Evolutionary conservation across 2,329 filamentous ascomycete species (phyloP).

Genomic region (Penicillium sp.): DNA sequence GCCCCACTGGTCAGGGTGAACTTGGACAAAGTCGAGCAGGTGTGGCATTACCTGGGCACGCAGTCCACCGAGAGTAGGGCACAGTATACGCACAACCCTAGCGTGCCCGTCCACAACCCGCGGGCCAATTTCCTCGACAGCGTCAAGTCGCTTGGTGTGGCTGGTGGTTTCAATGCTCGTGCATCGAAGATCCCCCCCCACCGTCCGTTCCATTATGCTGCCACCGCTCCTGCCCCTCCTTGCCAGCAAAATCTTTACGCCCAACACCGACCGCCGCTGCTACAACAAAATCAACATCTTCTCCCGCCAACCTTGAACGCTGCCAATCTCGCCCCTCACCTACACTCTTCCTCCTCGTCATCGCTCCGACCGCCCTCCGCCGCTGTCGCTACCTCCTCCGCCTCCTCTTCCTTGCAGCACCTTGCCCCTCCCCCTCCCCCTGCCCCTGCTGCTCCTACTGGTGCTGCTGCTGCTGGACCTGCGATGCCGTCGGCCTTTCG

Average conservation of each 20-base stretch:
- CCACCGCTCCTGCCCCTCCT: slow-evolving; percentile 35
- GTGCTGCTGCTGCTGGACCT: slow-evolving; percentile 44
- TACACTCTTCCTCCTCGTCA: slow-evolving; percentile 20
- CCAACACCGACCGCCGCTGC: slow-evolving; percentile 24
- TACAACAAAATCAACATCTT: slow-evolving; percentile 21
- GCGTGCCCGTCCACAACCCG: slow-evolving; percentile 55
- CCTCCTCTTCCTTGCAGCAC: slow-evolving; percentile 38
- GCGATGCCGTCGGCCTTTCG: slow-evolving; percentile 54
- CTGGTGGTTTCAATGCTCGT: slow-evolving; percentile 32
- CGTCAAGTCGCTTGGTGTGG: slow-evolving; percentile 49
- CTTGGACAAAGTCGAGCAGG: slow-evolving; percentile 71
- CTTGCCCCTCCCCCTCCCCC: slow-evolving; percentile 43
- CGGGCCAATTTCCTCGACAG: slow-evolving; percentile 58
- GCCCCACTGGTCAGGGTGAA: slow-evolving; percentile 72
- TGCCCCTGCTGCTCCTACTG: slow-evolving; percentile 39
- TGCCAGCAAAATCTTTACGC: slow-evolving; percentile 36
- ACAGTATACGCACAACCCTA: slow-evolving; percentile 84
- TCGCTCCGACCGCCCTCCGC: slow-evolving; percentile 38
- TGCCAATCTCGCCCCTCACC: slow-evolving; percentile 25
- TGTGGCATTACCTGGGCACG: slow-evolving; percentile 89
- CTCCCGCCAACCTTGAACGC: slow-evolving; percentile 23
- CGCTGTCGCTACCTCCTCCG: slow-evolving; percentile 32
- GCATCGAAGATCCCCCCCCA: slow-evolving; percentile 38
- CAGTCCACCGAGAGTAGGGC: slow-evolving; percentile 88
- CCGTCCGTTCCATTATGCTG: slow-evolving; percentile 34